These are phyloP conservation scores for Marasmius sp. DNA, from an alignment of 1,284 basidiomycete genomes.

Conservation along the genomic window DNA sequence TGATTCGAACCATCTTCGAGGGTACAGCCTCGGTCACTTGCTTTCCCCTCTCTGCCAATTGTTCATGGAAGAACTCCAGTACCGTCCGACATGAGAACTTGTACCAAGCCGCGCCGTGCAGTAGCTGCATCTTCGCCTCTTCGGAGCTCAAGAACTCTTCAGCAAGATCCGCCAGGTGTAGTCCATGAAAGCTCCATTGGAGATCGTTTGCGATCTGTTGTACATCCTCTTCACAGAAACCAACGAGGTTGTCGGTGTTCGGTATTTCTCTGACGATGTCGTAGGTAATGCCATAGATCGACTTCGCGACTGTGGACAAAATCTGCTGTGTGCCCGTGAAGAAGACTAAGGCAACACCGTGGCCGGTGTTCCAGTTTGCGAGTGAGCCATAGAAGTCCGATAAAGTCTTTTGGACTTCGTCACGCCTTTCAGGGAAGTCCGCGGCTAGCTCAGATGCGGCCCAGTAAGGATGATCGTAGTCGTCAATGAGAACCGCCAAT, in stretches of 20 bases:
- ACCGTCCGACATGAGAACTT: not conserved
- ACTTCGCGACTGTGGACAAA: not conserved
- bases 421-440: not conserved
- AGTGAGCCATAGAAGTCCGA: not conserved
- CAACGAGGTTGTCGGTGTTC: not conserved
- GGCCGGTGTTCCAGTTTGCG: not conserved
- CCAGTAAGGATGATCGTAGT: not conserved
- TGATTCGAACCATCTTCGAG: no score
- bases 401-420: not conserved
- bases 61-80: not conserved
- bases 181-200: not conserved
- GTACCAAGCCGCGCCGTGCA: not conserved
- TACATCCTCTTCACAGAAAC: not conserved
- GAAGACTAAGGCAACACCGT: not conserved
- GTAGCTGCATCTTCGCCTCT: not conserved
- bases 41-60: not conserved
- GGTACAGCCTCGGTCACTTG: no score
- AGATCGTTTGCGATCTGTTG: not conserved
- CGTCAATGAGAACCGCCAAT: not conserved
- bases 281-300: not conserved
- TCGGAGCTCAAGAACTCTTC: not conserved
- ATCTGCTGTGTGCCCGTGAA: not conserved
- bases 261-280: not conserved
- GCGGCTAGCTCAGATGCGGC: not conserved
- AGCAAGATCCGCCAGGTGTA: not conserved